Evolutionary conservation across 139 green algal species (phyloP).

Genomic region (Protoeuglena noctilucae): DNA sequence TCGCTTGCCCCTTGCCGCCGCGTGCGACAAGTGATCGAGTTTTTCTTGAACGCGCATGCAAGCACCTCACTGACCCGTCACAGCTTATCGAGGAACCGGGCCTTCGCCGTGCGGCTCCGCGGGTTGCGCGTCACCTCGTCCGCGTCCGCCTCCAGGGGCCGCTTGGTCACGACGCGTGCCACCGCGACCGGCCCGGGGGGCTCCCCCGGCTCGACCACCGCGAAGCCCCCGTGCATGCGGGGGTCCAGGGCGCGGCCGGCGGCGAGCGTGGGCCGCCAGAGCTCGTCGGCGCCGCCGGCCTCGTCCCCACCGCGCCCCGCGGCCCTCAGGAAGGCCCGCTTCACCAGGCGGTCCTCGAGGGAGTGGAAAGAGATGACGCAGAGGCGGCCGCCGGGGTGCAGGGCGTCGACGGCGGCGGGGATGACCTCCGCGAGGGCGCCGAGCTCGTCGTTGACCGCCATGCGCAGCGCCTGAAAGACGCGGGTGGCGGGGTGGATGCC

Average conservation of each 20-base stretch:
- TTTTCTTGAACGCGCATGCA: too few species aligned
- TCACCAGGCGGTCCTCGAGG: constrained; percentile 86
- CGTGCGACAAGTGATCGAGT: too few species aligned
- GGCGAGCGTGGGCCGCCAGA: not conserved
- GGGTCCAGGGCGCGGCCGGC: too few species aligned
- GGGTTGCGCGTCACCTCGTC: constrained; percentile 48
- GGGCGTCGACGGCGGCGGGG: constrained; percentile 29
- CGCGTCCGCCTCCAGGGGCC: constrained; percentile 21
- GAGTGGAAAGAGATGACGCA: constrained; percentile 88
- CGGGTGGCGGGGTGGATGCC: constrained; percentile 81
- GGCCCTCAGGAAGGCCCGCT: constrained; percentile 56
- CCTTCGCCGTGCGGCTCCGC: constrained; percentile 69
- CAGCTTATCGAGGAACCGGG: constrained; percentile 59
- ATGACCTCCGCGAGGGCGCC: constrained; percentile 35
- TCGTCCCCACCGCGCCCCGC: constrained; percentile 16
- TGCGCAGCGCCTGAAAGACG: constrained; percentile 78
- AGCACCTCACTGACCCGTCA: too few species aligned
- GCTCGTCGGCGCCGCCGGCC: constrained; percentile 6
- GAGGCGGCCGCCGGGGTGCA: constrained; percentile 53
- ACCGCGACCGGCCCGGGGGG: constrained; percentile 10
- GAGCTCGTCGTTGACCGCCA: constrained; percentile 92
- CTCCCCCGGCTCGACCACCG: not conserved
- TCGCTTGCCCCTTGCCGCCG: too few species aligned
- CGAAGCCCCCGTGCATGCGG: not conserved
- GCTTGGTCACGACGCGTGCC: constrained; percentile 23